Percentiles rank a stretch among this genome's conserved stretches.
phyloP scores from a whole-genome alignment of 2,329 filamentous ascomycete genomes.

The Lojkania enalia region DNA sequence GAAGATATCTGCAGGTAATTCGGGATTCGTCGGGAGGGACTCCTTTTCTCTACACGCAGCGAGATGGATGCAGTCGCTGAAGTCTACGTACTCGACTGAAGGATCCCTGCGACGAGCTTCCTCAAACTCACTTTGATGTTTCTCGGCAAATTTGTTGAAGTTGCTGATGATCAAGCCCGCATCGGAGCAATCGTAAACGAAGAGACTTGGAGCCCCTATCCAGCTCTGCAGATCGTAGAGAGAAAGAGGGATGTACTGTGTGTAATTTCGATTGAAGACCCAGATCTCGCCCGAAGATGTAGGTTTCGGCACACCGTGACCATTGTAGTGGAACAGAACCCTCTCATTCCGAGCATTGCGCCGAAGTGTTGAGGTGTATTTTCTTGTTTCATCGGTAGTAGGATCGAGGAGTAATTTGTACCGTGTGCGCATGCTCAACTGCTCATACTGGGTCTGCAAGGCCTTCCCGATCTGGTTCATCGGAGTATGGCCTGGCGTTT shows the following conservation, averaged over 20 bases:
- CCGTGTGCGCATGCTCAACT: constrained; percentile 87
- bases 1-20: constrained; percentile 91
- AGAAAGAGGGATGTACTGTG: constrained; percentile 96
- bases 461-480: constrained; percentile 95
- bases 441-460: constrained; percentile 95
- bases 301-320: constrained; percentile 93
- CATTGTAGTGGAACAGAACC: constrained; percentile 98
- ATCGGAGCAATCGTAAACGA: constrained; percentile 97
- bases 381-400: constrained; percentile 95
- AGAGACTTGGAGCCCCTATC: constrained; percentile 93
- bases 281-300: constrained; percentile 96
- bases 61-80: constrained; percentile 87
- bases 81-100: constrained; percentile 63
- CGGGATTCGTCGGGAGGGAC: constrained; percentile 90
- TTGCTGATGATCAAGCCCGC: constrained; percentile 94
- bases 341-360: constrained; percentile 94
- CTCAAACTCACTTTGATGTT: constrained; percentile 86
- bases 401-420: constrained; percentile 98
- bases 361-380: constrained; percentile 87
- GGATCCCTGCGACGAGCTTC: constrained; percentile 77
- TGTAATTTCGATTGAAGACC: constrained; percentile 99
- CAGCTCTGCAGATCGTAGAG: constrained; percentile 93
- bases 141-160: constrained; percentile 91
- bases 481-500: constrained; percentile 72
- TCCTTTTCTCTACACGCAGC: constrained; percentile 90